A percentile compares a stretch with the other conserved stretches of the same genome.
Evolutionary conservation across 2,329 filamentous ascomycete species (phyloP).

Genomic region (Aspergillus fumigatus): DNA sequence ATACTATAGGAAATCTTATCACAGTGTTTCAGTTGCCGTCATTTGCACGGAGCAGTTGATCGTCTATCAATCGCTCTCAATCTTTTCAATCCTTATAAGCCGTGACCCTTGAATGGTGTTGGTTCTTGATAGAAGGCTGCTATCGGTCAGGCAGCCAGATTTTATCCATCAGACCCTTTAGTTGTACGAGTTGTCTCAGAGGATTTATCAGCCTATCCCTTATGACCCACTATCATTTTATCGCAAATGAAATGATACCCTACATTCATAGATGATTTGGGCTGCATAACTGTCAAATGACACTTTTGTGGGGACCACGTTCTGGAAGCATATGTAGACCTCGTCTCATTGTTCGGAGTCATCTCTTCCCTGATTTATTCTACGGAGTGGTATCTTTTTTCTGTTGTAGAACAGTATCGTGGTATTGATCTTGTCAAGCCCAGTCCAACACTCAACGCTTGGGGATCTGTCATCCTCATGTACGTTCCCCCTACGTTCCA

Average conservation of each 20-base stretch:
- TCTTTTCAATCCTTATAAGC: background rate
- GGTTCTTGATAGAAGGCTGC: no score
- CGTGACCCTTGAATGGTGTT: no score
- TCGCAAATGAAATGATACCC: background rate
- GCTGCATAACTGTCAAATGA: background rate
- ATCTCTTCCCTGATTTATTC: no score
- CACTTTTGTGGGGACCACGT: background rate
- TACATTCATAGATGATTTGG: background rate
- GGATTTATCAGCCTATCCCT: background rate
- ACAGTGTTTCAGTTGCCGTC: background rate
- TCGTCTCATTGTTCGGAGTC: no score
- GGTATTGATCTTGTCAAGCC: no score
- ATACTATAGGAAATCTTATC: background rate
- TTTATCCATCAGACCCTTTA: background rate
- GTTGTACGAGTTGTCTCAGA: no score
- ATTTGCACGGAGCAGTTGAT: background rate
- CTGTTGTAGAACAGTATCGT: no score
- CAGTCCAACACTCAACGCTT: no score
- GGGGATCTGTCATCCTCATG: no score
- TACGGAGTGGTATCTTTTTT: no score
- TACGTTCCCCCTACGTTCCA: no score
- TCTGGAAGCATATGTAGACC: background rate
- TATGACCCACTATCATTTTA: background rate
- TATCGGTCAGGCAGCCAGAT: background rate
- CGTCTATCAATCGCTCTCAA: background rate